A percentile compares a stretch with the other conserved stretches of the same genome.
phyloP scores from a whole-genome alignment of 83 land plant species.

The Diphasiastrum complanatum region DNA sequence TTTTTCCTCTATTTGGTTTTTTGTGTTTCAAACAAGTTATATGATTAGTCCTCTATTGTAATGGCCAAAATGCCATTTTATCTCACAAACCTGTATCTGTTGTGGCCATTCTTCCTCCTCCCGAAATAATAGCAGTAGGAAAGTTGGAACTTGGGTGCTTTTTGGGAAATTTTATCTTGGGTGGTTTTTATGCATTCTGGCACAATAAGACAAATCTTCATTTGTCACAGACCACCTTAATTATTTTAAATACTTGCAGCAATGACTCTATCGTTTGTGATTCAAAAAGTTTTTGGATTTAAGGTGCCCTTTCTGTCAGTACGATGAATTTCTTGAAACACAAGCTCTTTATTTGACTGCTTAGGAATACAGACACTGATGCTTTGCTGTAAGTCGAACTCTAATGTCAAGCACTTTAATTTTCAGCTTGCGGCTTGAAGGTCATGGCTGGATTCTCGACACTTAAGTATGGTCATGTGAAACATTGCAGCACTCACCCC shows the following conservation, averaged over 20 bases:
- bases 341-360: background rate
- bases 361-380: background rate
- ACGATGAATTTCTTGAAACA: background rate
- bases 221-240: background rate
- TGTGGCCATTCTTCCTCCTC: no score
- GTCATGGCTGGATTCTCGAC: background rate
- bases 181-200: no score
- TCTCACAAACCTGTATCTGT: no score
- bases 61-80: no score
- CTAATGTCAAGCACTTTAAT: background rate
- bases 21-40: no score
- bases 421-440: background rate
- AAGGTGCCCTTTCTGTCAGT: background rate
- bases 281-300: background rate
- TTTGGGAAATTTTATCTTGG: no score
- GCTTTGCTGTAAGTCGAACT: background rate
- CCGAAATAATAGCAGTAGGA: no score
- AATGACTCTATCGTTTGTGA: background rate
- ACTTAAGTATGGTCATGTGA: slow-evolving; percentile 5
- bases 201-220: no score
- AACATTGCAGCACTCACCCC: slow-evolving; percentile 14
- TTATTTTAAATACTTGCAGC: background rate
- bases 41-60: no score
- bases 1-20: no score
- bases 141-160: no score